Base-by-base conservation (phyloP, 495 filamentous ascomycete genomes). In the Xylaria grammica region DNA sequence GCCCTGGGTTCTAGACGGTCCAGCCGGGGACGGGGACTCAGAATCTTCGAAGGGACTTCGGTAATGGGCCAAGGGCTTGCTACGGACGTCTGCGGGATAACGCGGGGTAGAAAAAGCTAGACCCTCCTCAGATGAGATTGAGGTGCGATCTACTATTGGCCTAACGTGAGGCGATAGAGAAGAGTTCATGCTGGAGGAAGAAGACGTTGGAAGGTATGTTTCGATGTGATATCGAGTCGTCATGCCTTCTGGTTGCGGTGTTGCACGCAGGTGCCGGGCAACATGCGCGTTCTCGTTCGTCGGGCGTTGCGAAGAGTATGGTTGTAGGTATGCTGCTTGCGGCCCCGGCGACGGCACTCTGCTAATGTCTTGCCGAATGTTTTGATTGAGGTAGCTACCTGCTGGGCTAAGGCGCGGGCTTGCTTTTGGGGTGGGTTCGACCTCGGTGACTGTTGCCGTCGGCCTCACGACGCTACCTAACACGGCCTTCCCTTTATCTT, bases 111-210 rank as follows among this genome's bases (percentile, higher is more conserved):
- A 45, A 50, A 44, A 58, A 36, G 26, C 51, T n/a, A 34, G 40
- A 19, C 58, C 69, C 57, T 74, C 72, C 11, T 74, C 72, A 13
- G 72, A 74, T 26, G 72, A 74, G 10, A 62, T 69, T 51, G 72
- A 74, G 38, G 34, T 65, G 32, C 69, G 69, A 13, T 72, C 72
- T 19, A 62, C 61, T 26, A 65, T 56, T 17, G 69, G 69, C 42
- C 50, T 67, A 32, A 63, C 65, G 27, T 60, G 72, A 27, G 72
- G 71, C 17, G 72, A 72, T n/a, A 10, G 52, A 10, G 45, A 63
- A 19, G 62, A 64, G 53, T 42, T 58, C 30, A 55, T 27, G 29
- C 65, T 69, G 6, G 69, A 72, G 38, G 63, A 70, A 13, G 69
- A 72, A 55, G 71, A 67, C 2, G 69, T 69, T 4, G 72, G 72